Percentiles rank a stretch among this genome's conserved stretches.
These are phyloP conservation scores for Aspergillus uvarum DNA, from an alignment of 2,329 filamentous ascomycete species.

Conservation along the genomic window DNA sequence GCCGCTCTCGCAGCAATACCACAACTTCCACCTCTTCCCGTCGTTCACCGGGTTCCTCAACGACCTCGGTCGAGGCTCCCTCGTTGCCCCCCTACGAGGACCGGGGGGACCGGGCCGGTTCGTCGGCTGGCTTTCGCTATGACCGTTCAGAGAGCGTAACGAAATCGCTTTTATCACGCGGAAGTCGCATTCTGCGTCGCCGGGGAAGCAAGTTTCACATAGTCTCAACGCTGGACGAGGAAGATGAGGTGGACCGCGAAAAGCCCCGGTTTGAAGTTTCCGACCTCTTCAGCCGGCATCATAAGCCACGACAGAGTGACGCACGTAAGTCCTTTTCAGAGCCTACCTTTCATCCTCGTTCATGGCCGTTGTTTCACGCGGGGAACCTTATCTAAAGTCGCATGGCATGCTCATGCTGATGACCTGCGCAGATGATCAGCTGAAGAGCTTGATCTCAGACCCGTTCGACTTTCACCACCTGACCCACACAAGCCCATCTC, in stretches of 20 bases:
- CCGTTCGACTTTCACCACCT: slow-evolving; percentile 66
- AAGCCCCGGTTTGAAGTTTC: slow-evolving; percentile 34
- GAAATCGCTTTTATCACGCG: slow-evolving; percentile 44
- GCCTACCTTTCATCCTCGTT: background rate
- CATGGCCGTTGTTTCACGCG: background rate
- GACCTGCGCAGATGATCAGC: slow-evolving; percentile 34
- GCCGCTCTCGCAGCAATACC: slow-evolving; percentile 45
- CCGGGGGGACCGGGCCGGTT: slow-evolving; percentile 33
- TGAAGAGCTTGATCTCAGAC: slow-evolving; percentile 57
- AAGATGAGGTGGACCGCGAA: slow-evolving; percentile 38
- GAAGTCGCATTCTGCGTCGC: slow-evolving; percentile 48
- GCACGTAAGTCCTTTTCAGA: slow-evolving; percentile 34
- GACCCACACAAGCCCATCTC: slow-evolving; percentile 57
- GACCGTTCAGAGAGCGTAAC: slow-evolving; percentile 40
- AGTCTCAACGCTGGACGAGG: slow-evolving; percentile 41
- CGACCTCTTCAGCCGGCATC: slow-evolving; percentile 35
- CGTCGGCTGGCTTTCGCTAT: slow-evolving; percentile 26
- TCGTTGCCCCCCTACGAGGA: slow-evolving; percentile 35
- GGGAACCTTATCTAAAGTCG: background rate
- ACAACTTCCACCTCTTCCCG: slow-evolving; percentile 52
- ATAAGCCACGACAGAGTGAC: slow-evolving; percentile 32
- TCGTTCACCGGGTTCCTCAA: slow-evolving; percentile 48
- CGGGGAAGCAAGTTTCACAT: slow-evolving; percentile 50
- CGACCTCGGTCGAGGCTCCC: slow-evolving; percentile 37
- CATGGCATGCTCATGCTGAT: slow-evolving; percentile 5